Evolutionary conservation across 2,329 filamentous ascomycete species (phyloP).

Genomic region (Xylaria sp.): DNA sequence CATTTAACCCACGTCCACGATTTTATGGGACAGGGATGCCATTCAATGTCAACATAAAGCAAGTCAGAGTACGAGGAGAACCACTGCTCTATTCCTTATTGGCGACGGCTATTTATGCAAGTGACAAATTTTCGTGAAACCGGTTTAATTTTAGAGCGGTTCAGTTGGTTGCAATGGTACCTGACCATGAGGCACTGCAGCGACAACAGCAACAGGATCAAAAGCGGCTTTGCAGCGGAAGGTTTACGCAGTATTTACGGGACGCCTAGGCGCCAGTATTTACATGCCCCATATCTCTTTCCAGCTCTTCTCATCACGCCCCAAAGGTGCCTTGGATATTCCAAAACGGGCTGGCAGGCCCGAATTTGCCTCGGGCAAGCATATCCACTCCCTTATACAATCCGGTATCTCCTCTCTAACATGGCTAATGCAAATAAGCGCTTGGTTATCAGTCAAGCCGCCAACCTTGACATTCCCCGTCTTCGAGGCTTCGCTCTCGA

Average conservation of each 20-base stretch:
- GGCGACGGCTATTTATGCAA: no score
- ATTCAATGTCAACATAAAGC: neutral
- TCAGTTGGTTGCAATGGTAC: no score
- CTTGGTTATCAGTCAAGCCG: conserved; percentile 72
- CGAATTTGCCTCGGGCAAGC: conserved; percentile 75
- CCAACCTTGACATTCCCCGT: conserved; percentile 52
- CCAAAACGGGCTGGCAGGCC: conserved; percentile 65
- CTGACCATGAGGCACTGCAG: no score
- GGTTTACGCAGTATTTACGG: neutral
- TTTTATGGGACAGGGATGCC: neutral
- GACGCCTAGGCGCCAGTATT: neutral
- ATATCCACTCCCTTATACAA: conserved; percentile 81
- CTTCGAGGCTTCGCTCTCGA: conserved; percentile 51
- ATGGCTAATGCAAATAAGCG: conserved; percentile 90
- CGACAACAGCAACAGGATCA: no score
- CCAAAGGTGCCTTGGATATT: conserved; percentile 62
- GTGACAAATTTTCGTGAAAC: neutral
- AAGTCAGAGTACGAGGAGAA: neutral
- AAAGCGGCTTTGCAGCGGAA: no score
- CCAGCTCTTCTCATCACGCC: conserved; percentile 62
- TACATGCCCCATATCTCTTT: conserved; percentile 63
- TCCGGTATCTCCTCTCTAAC: conserved; percentile 87
- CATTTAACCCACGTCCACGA: neutral
- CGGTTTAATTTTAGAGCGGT: no score
- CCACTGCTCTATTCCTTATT: neutral